These are phyloP conservation scores for Dalbergia cochinchinensis DNA, from an alignment of 306 rosid species.

Conservation along the genomic window DNA sequence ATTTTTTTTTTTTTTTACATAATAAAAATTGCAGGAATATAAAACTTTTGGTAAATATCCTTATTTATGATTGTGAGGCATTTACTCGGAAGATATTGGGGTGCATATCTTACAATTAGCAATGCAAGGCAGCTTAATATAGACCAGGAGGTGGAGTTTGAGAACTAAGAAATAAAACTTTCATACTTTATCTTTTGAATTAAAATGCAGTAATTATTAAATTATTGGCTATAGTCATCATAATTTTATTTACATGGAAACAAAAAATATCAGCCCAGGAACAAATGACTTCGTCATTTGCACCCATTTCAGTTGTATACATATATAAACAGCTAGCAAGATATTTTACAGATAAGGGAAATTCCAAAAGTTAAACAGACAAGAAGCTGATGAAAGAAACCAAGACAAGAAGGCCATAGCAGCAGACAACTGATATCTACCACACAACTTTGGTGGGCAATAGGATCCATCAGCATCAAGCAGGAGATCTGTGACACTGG, in stretches of 20 bases:
- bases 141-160: neutral
- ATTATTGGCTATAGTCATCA: slow-evolving; percentile 34
- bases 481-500: slow-evolving; percentile 74
- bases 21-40: neutral
- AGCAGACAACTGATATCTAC: slow-evolving; percentile 85
- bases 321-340: slow-evolving; percentile 41
- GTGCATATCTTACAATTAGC: neutral
- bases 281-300: slow-evolving; percentile 48
- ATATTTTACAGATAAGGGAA: slow-evolving; percentile 70
- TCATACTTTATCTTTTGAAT: neutral
- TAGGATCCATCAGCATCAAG: slow-evolving; percentile 49
- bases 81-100: neutral
- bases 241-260: slow-evolving; percentile 36
- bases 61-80: neutral
- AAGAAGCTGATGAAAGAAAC: slow-evolving; percentile 81
- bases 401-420: slow-evolving; percentile 94
- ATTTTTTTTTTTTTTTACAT: too few relatives aligned
- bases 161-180: neutral
- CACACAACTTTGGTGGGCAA: slow-evolving; percentile 71
- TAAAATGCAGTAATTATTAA: slow-evolving; percentile 11
- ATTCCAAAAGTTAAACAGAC: slow-evolving; percentile 89
- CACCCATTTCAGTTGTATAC: slow-evolving; percentile 38
- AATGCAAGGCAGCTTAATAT: neutral
- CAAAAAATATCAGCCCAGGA: slow-evolving; percentile 33
- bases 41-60: neutral